Percentiles rank a stretch among this genome's conserved stretches.
Conservation (phyloP, 768 basidiomycete species). For the Hericium coralloides region DNA sequence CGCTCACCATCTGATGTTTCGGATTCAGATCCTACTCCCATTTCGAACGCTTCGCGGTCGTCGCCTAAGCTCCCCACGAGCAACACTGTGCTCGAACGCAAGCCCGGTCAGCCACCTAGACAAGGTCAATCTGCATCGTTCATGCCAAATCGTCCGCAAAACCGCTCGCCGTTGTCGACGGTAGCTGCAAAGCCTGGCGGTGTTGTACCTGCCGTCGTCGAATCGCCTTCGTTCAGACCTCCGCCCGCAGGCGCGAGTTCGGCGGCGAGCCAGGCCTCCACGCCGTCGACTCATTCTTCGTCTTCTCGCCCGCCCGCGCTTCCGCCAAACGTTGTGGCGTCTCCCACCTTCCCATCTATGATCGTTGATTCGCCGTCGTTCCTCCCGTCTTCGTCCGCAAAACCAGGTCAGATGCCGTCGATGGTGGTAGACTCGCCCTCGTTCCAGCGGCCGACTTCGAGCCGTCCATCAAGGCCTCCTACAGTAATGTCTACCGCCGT, state of each 20-base stretch:
- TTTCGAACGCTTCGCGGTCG: conserved; percentile 9
- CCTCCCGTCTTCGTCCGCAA: neutral
- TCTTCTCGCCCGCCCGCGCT: conserved; percentile 3
- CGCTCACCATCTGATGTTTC: neutral
- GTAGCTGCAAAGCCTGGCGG: neutral
- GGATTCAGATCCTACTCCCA: conserved; percentile 13
- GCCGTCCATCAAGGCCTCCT: conserved; percentile 10
- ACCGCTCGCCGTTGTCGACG: neutral
- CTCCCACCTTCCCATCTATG: neutral
- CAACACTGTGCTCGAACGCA: conserved; percentile 1
- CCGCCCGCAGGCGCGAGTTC: neutral
- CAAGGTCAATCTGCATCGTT: no score
- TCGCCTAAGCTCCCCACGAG: conserved; percentile 17
- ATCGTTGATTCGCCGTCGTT: conserved; percentile 15
- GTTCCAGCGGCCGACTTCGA: conserved; percentile 8
- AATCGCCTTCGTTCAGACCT: conserved; percentile 18
- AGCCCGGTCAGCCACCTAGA: neutral
- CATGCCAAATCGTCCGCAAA: no score
- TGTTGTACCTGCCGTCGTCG: conserved; percentile 17
- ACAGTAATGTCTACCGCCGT: conserved; percentile 15
- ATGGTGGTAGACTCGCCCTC: conserved; percentile 16
- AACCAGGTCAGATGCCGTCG: neutral
- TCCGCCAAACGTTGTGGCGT: conserved; percentile 10
- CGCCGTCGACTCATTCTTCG: neutral
- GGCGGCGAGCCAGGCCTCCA: neutral